Base-by-base conservation (phyloP, 2,329 filamentous ascomycete species). In the Cercospora sojina region DNA sequence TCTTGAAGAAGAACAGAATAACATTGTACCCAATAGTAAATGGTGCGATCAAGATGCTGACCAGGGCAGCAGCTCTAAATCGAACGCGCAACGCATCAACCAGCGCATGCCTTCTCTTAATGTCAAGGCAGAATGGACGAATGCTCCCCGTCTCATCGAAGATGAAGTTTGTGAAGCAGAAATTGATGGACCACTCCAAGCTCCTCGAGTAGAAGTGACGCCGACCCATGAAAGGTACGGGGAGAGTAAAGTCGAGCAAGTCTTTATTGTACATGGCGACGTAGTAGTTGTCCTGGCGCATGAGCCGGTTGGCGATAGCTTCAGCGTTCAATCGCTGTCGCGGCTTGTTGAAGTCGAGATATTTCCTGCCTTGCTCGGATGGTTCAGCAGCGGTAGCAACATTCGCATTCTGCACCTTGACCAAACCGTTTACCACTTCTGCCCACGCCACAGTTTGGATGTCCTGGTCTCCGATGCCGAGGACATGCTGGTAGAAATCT, bases 251-350 rank as follows among this genome's bases (percentile, higher is more conserved):
- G 75, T 99, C 90, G 49, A 99, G 80, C 41, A 98, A 87, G 68
- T 98, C 95, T 78, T 99, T 98, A 83, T 99, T 99, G 81, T 98
- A 92, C 74, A 99, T 84, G 4, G 95, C 95, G 74, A 99, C 97
- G 69, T 97, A 86, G 74, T 97, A 99, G 75, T 99, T 99, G 69
- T 97, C 94, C 75, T 92, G 91, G 66, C 95, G 90, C 95, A 99
- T 98, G 55, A 99, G 81, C 32, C 95, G 88, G 76, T 98, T 99
- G 6, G 95, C 95, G 77, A 99, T 98, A 75, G 97, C 95, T 74
- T 97, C 92, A 10, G 95, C 95, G 79, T 97, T 95, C 72, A 99
- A 89, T 69, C 94, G 87, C 79, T 98, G 92, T 77, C 97, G 75
- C 12, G 75, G 70, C 56, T 73, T 67, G 18, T 68, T 69, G 67